phyloP scores from a whole-genome alignment of 2,329 filamentous ascomycete genomes.

The Penicillium sclerotiorum region DNA sequence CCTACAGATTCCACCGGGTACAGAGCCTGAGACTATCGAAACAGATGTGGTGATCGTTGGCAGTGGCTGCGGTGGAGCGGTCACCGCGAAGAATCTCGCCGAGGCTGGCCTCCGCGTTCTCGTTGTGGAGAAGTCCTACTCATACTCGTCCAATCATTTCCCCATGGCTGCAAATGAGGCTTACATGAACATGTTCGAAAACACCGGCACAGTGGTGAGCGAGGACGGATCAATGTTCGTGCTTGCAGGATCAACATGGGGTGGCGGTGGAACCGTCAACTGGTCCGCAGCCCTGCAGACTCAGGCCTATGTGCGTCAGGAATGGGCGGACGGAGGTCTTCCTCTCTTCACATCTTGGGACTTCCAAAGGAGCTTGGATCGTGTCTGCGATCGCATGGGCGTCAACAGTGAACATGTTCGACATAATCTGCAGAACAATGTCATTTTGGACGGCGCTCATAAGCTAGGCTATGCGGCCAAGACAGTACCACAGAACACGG shows the following conservation, averaged over 20 bases:
- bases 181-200: constrained; percentile 68
- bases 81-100: constrained; percentile 77
- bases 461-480: constrained; percentile 73
- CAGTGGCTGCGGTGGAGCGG: constrained; percentile 82
- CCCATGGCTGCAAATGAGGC: constrained; percentile 71
- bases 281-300: constrained; percentile 73
- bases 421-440: constrained; percentile 72
- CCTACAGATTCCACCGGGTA: constrained; percentile 58
- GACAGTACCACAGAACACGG: constrained; percentile 77
- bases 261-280: constrained; percentile 85
- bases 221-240: constrained; percentile 63
- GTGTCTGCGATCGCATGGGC: constrained; percentile 78
- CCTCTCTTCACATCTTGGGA: constrained; percentile 72
- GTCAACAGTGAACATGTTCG: constrained; percentile 66
- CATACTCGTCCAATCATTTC: constrained; percentile 71
- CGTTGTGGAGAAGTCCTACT: constrained; percentile 80
- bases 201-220: constrained; percentile 59
- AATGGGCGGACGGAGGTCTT: constrained; percentile 74
- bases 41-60: constrained; percentile 85
- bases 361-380: constrained; percentile 78
- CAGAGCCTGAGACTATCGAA: constrained; percentile 63
- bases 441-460: constrained; percentile 72
- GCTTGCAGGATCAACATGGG: constrained; percentile 73
- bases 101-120: constrained; percentile 75
- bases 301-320: constrained; percentile 73